Evolutionary conservation across 2,329 filamentous ascomycete species (phyloP).

Genomic region (Epichloe baconii): DNA sequence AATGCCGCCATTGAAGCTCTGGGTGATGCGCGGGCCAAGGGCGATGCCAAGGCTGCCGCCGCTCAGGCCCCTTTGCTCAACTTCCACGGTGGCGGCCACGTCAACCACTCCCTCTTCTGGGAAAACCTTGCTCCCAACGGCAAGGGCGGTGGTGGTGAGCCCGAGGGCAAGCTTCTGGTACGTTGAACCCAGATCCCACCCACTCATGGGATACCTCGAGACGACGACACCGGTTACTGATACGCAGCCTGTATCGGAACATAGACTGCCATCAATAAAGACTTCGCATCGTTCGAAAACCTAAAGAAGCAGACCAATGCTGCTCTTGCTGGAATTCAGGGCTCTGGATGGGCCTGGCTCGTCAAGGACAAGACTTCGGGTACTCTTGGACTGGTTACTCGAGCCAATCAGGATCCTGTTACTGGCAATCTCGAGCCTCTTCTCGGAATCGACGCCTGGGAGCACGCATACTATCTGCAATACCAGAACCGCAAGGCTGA

Average conservation of each 20-base stretch:
- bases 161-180: conserved; percentile 47
- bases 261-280: conserved; percentile 45
- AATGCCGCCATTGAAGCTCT: conserved; percentile 68
- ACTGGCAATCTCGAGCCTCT: conserved; percentile 71
- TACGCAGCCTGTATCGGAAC: not conserved
- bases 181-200: conserved; percentile 3
- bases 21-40: conserved; percentile 48
- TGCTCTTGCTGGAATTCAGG: conserved; percentile 63
- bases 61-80: conserved; percentile 45
- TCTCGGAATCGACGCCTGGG: conserved; percentile 87
- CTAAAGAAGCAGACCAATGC: conserved; percentile 56
- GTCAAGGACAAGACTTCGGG: conserved; percentile 56
- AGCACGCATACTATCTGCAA: conserved; percentile 92
- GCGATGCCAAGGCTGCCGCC: conserved; percentile 39
- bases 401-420: conserved; percentile 83
- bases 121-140: conserved; percentile 60
- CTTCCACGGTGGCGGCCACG: conserved; percentile 75
- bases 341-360: conserved; percentile 85
- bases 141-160: conserved; percentile 48
- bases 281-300: conserved; percentile 52
- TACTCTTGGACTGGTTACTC: conserved; percentile 50
- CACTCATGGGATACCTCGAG: conserved; percentile 12
- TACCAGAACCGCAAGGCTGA: conserved; percentile 96
- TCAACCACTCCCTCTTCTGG: conserved; percentile 84
- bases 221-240: conserved; percentile 23